These are phyloP conservation scores for Selenicereus undatus DNA, from an alignment of 148 eudicot genomes.

Conservation along the genomic window DNA sequence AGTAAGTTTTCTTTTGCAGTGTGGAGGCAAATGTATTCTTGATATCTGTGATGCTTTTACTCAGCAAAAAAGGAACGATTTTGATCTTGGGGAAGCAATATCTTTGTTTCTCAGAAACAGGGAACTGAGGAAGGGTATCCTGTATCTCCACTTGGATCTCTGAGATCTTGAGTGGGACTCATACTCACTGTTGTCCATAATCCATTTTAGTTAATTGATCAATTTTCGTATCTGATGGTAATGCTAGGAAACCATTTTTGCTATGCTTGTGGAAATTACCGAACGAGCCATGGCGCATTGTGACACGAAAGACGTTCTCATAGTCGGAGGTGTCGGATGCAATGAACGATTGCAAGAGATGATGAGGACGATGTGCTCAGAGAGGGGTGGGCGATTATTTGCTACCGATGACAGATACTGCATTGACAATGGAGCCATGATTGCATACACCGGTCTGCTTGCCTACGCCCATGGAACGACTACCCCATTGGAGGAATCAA, in stretches of 20 bases:
- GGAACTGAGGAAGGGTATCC: too few species aligned
- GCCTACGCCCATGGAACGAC: constrained; percentile 58
- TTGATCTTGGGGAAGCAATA: not conserved
- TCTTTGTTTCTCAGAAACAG: not conserved
- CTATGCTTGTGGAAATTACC: constrained; percentile 98
- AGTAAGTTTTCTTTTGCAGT: constrained; percentile 35
- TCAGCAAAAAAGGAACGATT: not conserved
- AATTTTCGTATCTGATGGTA: not conserved
- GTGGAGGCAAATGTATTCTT: not conserved
- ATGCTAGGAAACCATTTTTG: constrained; percentile 81
- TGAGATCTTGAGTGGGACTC: not conserved
- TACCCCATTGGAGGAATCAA: constrained; percentile 74
- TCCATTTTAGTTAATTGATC: not conserved
- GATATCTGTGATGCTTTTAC: not conserved
- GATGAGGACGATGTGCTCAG: constrained; percentile 86
- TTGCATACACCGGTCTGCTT: constrained; percentile 86
- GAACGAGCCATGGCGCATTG: constrained; percentile 99
- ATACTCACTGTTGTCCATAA: too few species aligned
- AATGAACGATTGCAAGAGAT: constrained; percentile 86
- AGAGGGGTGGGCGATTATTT: constrained; percentile 70
- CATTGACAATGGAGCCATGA: constrained; percentile 90
- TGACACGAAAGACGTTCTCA: constrained; percentile 83
- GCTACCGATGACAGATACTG: constrained; percentile 88
- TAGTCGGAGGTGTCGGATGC: constrained; percentile 98
- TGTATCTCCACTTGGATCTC: not conserved